Evolutionary conservation across 1,139 yeast genomes (phyloP), one percentile per base, ranked within the genome.

Genomic region (Fermentozyma sake): DNA sequence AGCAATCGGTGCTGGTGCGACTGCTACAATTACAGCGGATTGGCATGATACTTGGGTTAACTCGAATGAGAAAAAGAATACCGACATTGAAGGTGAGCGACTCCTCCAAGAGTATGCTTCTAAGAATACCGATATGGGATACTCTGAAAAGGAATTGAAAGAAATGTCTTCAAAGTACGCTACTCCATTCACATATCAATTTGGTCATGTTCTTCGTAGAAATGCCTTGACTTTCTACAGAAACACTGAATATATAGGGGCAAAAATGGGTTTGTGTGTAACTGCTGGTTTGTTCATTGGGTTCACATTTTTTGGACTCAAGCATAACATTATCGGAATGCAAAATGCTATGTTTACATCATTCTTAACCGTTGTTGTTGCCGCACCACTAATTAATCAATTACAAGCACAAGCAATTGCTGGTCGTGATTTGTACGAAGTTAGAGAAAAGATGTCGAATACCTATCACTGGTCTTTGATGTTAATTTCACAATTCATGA

Each of bases 401-500:
- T 55, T 54, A 39, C 44, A 57, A 28, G 63, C 65, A 5, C 38
- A 52, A 32, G 57, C 46, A 36, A 52, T 58, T 12, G 33, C 44
- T 18, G 64, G 59, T 35, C 51, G 67, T 45, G 58, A 54, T 32
- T 39, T 60, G 23, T 61, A 59, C 34, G 49, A 44, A 18, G 47
- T 41, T 7, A 37, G 49, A 24, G 49, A 44, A 26, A 25, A 39
- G 1, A 46, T 46, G 5, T 44, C 49, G 7, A 39, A 38, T 20
- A 42, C 49, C 2, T 44, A 39, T 28, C 35, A 40, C 22, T 44
- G 49, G 49, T 16, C 14, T 13, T 29, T 29, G 9, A 26, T 29
- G 24, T 36, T 85, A 38, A 41, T 67, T 18, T 74, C 84, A 12
- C 89, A 84, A 54, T 62, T 85, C 24, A 55, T 78, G 12, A 79